phyloP scores from a whole-genome alignment of 2,329 filamentous ascomycete species.

The Cucurbitaria berberidis region DNA sequence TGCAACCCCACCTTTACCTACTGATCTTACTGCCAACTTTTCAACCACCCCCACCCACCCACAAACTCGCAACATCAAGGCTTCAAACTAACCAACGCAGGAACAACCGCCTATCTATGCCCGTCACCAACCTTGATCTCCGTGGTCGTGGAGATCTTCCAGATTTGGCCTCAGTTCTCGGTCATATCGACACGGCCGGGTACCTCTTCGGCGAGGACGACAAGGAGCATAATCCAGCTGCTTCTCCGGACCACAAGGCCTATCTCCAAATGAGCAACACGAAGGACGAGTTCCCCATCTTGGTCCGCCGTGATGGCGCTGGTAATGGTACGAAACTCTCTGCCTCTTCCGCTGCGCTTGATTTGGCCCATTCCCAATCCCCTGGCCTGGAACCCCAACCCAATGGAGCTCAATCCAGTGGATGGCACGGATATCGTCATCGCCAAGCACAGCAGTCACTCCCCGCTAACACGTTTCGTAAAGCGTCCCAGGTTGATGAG shows the following conservation, averaged over 20 bases:
- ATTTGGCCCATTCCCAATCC: conserved; percentile 74
- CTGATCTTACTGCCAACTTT: not conserved
- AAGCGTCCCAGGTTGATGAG: conserved; percentile 46
- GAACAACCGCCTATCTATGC: conserved; percentile 92
- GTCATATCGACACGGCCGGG: conserved; percentile 82
- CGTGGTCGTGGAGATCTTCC: conserved; percentile 62
- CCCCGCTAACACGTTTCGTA: conserved; percentile 60
- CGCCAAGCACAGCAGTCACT: conserved; percentile 68
- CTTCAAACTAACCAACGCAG: conserved; percentile 54
- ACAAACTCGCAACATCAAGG: not conserved
- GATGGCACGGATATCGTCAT: conserved; percentile 69
- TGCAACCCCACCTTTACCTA: conserved; percentile 10
- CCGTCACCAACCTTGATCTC: conserved; percentile 74
- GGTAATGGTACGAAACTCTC: conserved; percentile 70
- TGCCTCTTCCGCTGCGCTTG: conserved; percentile 79
- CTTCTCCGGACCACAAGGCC: conserved; percentile 70
- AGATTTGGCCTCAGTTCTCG: conserved; percentile 62
- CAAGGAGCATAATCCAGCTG: conserved; percentile 57
- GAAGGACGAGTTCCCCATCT: conserved; percentile 86
- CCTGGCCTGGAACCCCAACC: conserved; percentile 63
- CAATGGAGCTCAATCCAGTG: conserved; percentile 57
- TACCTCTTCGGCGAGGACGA: conserved; percentile 82
- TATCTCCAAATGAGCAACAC: conserved; percentile 74
- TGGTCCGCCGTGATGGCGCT: conserved; percentile 69
- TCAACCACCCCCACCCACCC: not conserved